Evolutionary conservation across 352 stramenopile species (phyloP).

Genomic region (Phytophthora ramorum): DNA sequence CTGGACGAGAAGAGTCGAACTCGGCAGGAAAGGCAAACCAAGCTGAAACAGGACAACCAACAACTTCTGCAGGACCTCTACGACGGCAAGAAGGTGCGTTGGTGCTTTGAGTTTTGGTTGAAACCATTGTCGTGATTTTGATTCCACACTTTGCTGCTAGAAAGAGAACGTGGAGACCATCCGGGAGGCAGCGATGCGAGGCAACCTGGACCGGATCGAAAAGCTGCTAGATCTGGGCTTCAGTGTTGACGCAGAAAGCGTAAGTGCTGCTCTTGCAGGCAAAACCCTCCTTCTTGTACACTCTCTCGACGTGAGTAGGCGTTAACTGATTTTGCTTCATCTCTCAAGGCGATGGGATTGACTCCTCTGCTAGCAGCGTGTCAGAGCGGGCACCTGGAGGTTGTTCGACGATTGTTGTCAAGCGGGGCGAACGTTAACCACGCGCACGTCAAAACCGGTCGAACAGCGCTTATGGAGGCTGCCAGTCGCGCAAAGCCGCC

Average conservation of each 20-base stretch:
- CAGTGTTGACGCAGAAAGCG: constrained; percentile 63
- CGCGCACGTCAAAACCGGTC: constrained; percentile 55
- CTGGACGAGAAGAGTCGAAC: constrained; percentile 40
- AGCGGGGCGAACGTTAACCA: constrained; percentile 60
- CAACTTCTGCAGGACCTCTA: constrained; percentile 44
- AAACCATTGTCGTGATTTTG: background rate
- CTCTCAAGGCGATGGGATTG: constrained; percentile 66
- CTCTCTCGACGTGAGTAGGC: background rate
- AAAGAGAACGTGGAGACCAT: constrained; percentile 76
- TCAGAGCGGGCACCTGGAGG: constrained; percentile 52
- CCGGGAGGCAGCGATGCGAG: constrained; percentile 67
- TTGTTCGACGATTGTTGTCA: constrained; percentile 54
- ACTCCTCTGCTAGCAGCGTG: constrained; percentile 67
- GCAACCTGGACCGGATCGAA: constrained; percentile 53
- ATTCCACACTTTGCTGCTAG: constrained; percentile 22
- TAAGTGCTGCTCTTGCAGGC: constrained; percentile 20
- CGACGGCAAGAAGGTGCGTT: constrained; percentile 41
- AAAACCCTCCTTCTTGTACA: background rate
- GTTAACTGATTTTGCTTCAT: background rate
- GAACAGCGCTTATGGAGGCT: constrained; percentile 73
- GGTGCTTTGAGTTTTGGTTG: background rate
- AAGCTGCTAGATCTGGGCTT: constrained; percentile 62
- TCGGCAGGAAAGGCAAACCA: constrained; percentile 37
- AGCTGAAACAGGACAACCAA: constrained; percentile 51
- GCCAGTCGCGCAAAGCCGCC: constrained; percentile 38